Percentiles rank a stretch among this genome's conserved stretches.
phyloP scores from a whole-genome alignment of 75 land plant genomes.

The Chamaecyparis obtusa region DNA sequence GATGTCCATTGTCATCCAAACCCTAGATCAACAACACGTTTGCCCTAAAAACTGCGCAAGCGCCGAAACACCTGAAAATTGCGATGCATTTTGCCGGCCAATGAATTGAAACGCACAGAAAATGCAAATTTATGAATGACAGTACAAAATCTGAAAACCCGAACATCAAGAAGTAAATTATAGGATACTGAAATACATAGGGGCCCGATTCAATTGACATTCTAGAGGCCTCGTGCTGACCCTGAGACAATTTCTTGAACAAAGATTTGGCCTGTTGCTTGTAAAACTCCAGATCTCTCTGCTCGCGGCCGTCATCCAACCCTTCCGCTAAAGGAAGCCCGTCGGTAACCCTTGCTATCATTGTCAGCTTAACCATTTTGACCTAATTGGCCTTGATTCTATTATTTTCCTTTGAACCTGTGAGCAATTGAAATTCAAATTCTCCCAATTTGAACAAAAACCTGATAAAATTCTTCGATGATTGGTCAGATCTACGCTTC shows the following conservation, averaged over 20 bases:
- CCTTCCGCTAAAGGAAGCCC: conserved; percentile 96
- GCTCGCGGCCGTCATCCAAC: conserved; percentile 83
- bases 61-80: background rate
- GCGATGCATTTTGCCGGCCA: background rate
- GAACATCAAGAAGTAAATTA: background rate
- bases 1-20: background rate
- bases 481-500: background rate
- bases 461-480: too few species aligned
- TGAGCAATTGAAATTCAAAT: background rate
- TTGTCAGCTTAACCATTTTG: conserved; percentile 91
- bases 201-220: conserved; percentile 97
- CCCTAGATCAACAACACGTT: background rate
- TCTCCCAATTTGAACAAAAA: background rate
- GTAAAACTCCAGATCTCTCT: conserved; percentile 82
- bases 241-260: conserved; percentile 85
- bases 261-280: conserved; percentile 93
- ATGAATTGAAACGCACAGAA: background rate
- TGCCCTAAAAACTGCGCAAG: background rate
- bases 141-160: background rate
- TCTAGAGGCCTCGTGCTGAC: conserved; percentile 83
- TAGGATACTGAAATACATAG: conserved; percentile 93
- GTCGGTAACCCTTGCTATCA: conserved; percentile 96
- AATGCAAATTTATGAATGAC: background rate
- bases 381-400: background rate
- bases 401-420: background rate